Percentiles rank a stretch among this genome's conserved stretches.
These are phyloP conservation scores for Xanthoconium stramineum DNA, from an alignment of 768 basidiomycete genomes.

Conservation along the genomic window DNA sequence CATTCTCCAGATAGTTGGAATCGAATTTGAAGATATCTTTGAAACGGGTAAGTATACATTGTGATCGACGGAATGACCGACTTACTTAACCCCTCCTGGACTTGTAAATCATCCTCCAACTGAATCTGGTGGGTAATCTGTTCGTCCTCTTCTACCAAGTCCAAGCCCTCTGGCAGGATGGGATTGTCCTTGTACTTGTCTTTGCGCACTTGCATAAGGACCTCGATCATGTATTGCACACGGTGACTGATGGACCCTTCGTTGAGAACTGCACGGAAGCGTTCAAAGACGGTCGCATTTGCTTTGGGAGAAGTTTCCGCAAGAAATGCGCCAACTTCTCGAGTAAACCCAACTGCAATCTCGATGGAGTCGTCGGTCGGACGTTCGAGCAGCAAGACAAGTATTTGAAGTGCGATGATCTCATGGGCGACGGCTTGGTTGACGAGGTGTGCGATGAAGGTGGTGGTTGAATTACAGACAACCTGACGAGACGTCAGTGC, in stretches of 20 bases:
- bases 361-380: slow-evolving; percentile 98
- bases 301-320: slow-evolving; percentile 92
- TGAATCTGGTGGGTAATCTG: slow-evolving; percentile 94
- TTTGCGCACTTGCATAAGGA: slow-evolving; percentile 97
- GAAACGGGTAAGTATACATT: slow-evolving; percentile 7
- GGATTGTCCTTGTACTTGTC: slow-evolving; percentile 99
- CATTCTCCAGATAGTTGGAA: slow-evolving; percentile 82
- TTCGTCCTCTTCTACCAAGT: slow-evolving; percentile 96
- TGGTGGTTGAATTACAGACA: slow-evolving; percentile 89
- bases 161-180: slow-evolving; percentile 87
- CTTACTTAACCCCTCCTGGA: slow-evolving; percentile 93
- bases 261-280: slow-evolving; percentile 94
- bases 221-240: slow-evolving; percentile 99
- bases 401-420: slow-evolving; percentile 90
- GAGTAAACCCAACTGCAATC: slow-evolving; percentile 96
- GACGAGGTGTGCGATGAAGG: slow-evolving; percentile 87
- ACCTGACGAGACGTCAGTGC: slow-evolving; percentile 47
- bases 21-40: slow-evolving; percentile 95
- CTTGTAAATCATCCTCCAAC: slow-evolving; percentile 88
- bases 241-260: slow-evolving; percentile 94
- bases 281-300: slow-evolving; percentile 91
- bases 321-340: slow-evolving; percentile 95
- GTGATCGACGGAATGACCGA: slow-evolving; percentile 13
- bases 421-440: slow-evolving; percentile 94
- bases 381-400: slow-evolving; percentile 90